Conservation (phyloP, 768 basidiomycete genomes). For the Lactifluus subvellereus region DNA sequence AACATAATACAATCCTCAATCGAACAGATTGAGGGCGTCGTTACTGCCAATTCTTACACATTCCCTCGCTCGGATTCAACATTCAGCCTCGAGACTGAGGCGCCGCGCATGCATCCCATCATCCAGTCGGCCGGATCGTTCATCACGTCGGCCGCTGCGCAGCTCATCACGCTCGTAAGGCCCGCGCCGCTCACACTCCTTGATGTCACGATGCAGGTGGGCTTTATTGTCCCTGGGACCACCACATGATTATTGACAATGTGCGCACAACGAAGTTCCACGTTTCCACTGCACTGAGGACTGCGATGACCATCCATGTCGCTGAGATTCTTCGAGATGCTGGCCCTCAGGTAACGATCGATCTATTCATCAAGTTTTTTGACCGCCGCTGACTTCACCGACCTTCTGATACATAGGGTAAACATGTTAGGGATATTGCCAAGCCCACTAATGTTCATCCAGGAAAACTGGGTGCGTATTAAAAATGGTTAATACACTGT, state of each 20-base stretch:
- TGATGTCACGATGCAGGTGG: slow-evolving; percentile 5
- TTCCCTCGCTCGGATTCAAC: neutral
- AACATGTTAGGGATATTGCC: slow-evolving; percentile 36
- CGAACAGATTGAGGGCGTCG: neutral
- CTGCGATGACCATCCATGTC: neutral
- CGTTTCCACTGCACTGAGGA: neutral
- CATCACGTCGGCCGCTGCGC: slow-evolving; percentile 7
- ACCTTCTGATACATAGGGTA: slow-evolving; percentile 9
- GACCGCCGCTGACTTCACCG: too few species aligned
- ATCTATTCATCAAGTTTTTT: too few species aligned
- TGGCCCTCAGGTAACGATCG: slow-evolving; percentile 11
- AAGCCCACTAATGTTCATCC: slow-evolving; percentile 26
- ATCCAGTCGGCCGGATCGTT: slow-evolving; percentile 5
- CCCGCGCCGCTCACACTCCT: neutral
- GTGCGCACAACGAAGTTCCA: neutral
- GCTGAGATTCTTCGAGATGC: slow-evolving; percentile 22
- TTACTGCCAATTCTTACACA: neutral
- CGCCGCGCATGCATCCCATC: neutral
- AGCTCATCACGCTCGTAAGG: slow-evolving; percentile 10
- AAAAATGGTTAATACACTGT: neutral
- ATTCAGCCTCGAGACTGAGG: neutral
- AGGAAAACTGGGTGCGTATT: slow-evolving; percentile 19
- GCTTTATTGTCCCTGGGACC: neutral
- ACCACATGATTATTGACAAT: neutral
- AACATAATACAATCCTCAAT: slow-evolving; percentile 7